phyloP scores from a whole-genome alignment of 23 red algal species.

The Gracilariopsis chorda region DNA sequence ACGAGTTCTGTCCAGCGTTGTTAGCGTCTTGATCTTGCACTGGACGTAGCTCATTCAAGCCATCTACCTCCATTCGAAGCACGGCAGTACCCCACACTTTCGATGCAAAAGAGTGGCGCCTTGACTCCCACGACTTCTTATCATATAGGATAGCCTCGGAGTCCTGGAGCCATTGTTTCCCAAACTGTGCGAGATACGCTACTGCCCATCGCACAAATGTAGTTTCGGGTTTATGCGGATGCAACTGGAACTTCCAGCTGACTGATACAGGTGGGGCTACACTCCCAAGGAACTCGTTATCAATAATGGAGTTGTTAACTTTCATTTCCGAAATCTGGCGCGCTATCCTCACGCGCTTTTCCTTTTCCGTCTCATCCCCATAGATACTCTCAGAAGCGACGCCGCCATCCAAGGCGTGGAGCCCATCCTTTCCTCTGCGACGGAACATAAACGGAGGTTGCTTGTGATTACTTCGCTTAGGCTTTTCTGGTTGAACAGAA shows the following conservation, averaged over 20 bases:
- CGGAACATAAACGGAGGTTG: too few relatives aligned
- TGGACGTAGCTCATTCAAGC: not conserved
- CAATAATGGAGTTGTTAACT: slow-evolving; percentile 41
- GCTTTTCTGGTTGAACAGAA: too few relatives aligned
- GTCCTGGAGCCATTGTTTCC: slow-evolving; percentile 29
- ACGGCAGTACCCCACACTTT: slow-evolving; percentile 47
- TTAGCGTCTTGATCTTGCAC: not conserved
- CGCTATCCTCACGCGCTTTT: not conserved
- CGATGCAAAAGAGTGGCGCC: slow-evolving; percentile 9
- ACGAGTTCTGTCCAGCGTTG: slow-evolving; percentile 14
- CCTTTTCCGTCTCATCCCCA: too few relatives aligned
- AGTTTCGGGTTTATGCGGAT: not conserved
- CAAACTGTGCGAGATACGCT: slow-evolving; percentile 45
- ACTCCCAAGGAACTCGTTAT: slow-evolving; percentile 52
- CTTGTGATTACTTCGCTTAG: too few relatives aligned
- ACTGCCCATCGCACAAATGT: slow-evolving; percentile 49
- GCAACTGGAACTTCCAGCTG: not conserved
- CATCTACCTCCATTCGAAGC: slow-evolving; percentile 33
- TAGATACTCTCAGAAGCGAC: too few relatives aligned
- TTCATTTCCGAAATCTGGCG: not conserved
- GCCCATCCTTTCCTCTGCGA: too few relatives aligned
- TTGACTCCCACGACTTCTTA: not conserved
- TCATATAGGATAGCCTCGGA: not conserved
- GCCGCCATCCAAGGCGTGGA: too few relatives aligned
- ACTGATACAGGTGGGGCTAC: not conserved